Conservation (phyloP, 805 yeast species). For the Suhomyces tanzawaensis region DNA sequence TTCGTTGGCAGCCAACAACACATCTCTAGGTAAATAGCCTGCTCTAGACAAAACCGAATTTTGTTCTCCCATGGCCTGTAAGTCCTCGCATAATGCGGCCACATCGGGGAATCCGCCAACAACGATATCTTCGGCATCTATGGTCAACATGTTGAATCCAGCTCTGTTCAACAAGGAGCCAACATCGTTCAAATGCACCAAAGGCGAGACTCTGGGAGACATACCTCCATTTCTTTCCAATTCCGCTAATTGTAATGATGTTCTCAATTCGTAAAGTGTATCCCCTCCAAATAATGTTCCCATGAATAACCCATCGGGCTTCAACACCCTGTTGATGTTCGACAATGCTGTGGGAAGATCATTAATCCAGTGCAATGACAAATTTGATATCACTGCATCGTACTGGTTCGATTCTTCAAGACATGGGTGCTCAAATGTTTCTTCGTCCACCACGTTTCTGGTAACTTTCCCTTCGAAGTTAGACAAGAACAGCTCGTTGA, state of each 20-base stretch:
- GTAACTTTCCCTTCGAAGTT: slow-evolving; percentile 43
- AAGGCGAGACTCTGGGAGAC: slow-evolving; percentile 77
- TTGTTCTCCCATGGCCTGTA: slow-evolving; percentile 82
- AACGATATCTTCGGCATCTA: slow-evolving; percentile 79
- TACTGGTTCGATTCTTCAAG: slow-evolving; percentile 41
- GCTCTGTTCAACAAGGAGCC: slow-evolving; percentile 72
- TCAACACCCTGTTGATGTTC: slow-evolving; percentile 55
- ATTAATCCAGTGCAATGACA: slow-evolving; percentile 82
- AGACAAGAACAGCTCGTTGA: slow-evolving; percentile 37
- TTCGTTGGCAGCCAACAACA: slow-evolving; percentile 71
- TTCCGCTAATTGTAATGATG: slow-evolving; percentile 79
- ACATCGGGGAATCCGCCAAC: slow-evolving; percentile 75
- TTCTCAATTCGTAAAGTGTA: slow-evolving; percentile 77
- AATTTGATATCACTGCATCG: slow-evolving; percentile 72
- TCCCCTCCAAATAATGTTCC: slow-evolving; percentile 84
- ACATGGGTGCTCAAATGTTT: slow-evolving; percentile 45
- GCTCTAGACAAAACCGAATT: slow-evolving; percentile 60
- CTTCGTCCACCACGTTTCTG: slow-evolving; percentile 68
- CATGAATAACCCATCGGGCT: slow-evolving; percentile 80
- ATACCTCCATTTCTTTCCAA: slow-evolving; percentile 76
- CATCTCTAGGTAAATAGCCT: slow-evolving; percentile 48
- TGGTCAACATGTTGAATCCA: slow-evolving; percentile 75
- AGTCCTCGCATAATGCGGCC: slow-evolving; percentile 62
- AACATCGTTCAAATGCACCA: slow-evolving; percentile 74
- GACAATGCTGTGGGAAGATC: slow-evolving; percentile 68